A percentile compares a stretch with the other conserved stretches of the same genome.
phyloP scores from a whole-genome alignment of 805 yeast species.

The Saccharomycodes ludwigii region DNA sequence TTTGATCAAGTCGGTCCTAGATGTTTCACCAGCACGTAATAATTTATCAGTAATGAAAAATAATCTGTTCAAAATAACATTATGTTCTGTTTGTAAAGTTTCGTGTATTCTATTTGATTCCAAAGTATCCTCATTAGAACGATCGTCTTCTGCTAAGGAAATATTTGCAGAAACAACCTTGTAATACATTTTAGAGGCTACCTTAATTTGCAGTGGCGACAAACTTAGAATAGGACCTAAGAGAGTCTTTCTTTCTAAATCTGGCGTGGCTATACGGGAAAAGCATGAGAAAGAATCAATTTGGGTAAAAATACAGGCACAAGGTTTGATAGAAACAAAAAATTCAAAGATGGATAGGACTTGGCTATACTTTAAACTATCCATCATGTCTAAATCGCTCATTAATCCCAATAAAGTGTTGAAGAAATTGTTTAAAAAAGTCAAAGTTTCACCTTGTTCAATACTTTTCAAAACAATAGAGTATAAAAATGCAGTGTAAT shows the following conservation, averaged over 20 bases:
- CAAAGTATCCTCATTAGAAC: conserved; percentile 14
- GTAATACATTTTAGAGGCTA: conserved; percentile 35
- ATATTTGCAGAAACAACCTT: too few relatives aligned
- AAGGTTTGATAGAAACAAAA: conserved; percentile 45
- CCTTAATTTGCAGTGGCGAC: conserved; percentile 57
- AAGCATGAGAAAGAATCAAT: conserved; percentile 44
- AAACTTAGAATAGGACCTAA: conserved; percentile 68
- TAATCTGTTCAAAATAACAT: conserved; percentile 44
- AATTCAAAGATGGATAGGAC: conserved; percentile 45
- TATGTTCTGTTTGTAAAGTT: conserved; percentile 53
- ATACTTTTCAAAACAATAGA: conserved; percentile 46
- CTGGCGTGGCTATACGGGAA: too few relatives aligned
- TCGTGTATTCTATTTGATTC: conserved; percentile 37
- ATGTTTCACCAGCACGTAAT: conserved; percentile 54
- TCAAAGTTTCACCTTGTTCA: conserved; percentile 55
- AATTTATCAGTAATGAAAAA: conserved; percentile 62
- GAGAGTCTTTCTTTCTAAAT: conserved; percentile 48
- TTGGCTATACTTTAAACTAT: conserved; percentile 35
- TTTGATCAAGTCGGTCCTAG: conserved; percentile 51
- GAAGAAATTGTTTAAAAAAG: conserved; percentile 41
- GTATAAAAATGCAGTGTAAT: conserved; percentile 35
- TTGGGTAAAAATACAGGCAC: conserved; percentile 48
- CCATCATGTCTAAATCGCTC: conserved; percentile 31
- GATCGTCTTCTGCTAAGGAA: too few relatives aligned
- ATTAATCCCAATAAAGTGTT: conserved; percentile 18